phyloP scores from a whole-genome alignment of 2,329 filamentous ascomycete genomes.

The Colletotrichum spaethianum region DNA sequence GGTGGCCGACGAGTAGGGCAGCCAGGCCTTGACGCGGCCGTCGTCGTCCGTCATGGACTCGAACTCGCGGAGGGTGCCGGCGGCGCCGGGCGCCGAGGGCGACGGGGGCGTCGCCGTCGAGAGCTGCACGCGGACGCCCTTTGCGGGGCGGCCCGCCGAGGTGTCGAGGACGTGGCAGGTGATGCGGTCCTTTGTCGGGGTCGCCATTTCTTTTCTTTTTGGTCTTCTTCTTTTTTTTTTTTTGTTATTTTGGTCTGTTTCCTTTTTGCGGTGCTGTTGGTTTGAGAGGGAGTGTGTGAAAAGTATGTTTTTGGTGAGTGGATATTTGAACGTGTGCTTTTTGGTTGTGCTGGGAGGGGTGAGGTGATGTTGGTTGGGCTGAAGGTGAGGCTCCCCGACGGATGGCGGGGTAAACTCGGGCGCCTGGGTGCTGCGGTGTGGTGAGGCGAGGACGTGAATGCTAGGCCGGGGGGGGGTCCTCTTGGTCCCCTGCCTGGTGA shows the following conservation, averaged over 20 bases:
- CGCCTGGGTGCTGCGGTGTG: background rate
- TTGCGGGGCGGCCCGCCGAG: conserved; percentile 78
- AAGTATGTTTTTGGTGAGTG: background rate
- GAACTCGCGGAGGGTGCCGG: conserved; percentile 65
- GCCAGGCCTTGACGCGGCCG: conserved; percentile 81
- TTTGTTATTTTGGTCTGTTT: background rate
- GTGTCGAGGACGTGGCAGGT: conserved; percentile 93
- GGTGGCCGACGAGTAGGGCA: conserved; percentile 66
- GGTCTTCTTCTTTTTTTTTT: background rate
- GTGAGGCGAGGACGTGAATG: background rate
- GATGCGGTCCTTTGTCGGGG: conserved; percentile 72
- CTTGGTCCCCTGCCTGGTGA: background rate
- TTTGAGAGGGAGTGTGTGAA: background rate
- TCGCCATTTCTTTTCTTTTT: conserved; percentile 1
- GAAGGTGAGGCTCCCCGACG: conserved; percentile 3
- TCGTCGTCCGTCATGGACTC: conserved; percentile 81
- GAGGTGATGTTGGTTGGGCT: background rate
- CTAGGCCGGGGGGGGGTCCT: background rate
- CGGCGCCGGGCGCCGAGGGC: conserved; percentile 48
- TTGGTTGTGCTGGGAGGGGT: background rate
- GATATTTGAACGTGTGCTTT: background rate
- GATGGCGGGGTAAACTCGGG: conserved; percentile 2
- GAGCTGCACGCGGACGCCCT: conserved; percentile 76
- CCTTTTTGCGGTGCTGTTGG: background rate
- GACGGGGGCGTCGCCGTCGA: conserved; percentile 57